Evolutionary conservation across 805 yeast species (phyloP), one percentile per base, ranked within the genome.

Genomic region (Saccharomycopsis fibuligera): DNA sequence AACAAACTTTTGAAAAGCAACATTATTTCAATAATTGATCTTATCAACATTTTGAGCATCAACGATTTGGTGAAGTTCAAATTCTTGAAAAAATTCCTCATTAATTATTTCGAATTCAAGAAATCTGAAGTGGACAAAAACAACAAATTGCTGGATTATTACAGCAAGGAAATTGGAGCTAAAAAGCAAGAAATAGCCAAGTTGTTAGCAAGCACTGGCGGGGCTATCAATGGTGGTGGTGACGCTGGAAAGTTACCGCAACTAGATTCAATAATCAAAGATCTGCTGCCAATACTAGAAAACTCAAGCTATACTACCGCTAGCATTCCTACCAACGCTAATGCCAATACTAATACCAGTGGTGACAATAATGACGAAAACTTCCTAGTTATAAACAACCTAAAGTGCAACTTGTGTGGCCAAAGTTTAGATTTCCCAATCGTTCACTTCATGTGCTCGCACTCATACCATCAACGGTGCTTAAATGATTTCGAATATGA

Each of bases 381-480:
- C 17, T 47, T 44, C 33, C 35, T 45, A 10, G 51, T 53, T 10
- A 24, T 81, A 2, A 87, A 82, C 57, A 76, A 78, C 53, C 72
- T 79, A 24, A 70, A 69, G 33, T 90, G 96, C 59, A 68, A 78
- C 12, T 71, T 78, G 16, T 90, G 96, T 60, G 69, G 75, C 8
- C 67, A 74, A 38, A 72, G 76, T 10, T 65, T 91, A 19, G 95
- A 86, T 50, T 71, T 81, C 37, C 97, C 98, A 0, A 74, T 83
- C 2, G 76, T 86, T 0, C 95, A 86, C 58, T 93, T 91, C 68
- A 76, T 79, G 54, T 93, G 99, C 67, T 73, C 74, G 27, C 99
- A 93, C 59, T 79, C 93, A 2, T 89, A 78, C 60, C 98, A 93
- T 60, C 86, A 83, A 56, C 70, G 83, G 39, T 93, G 99, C 60